Evolutionary conservation across 495 filamentous ascomycete species (phyloP).

Genomic region (Penicillium crystallinum): DNA sequence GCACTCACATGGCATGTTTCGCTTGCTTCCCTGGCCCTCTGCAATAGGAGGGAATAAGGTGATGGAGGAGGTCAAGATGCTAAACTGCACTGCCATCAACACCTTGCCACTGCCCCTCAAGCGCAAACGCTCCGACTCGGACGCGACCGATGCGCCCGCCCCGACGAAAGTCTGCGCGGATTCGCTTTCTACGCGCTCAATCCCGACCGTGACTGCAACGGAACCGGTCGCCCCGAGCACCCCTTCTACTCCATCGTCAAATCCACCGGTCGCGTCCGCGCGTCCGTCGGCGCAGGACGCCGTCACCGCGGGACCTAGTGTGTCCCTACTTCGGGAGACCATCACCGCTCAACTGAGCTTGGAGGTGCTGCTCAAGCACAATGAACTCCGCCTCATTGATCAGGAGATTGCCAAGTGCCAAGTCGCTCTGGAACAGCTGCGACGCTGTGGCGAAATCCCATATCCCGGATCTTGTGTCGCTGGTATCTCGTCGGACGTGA

Average conservation of each 20-base stretch:
- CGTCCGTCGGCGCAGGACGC: conserved; percentile 18
- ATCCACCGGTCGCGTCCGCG: conserved; percentile 8
- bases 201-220: conserved; percentile 3
- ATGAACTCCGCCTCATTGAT: conserved; percentile 88
- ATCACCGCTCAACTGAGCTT: conserved; percentile 83
- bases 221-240: not conserved
- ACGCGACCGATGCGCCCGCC: conserved; percentile 30
- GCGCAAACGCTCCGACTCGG: conserved; percentile 48
- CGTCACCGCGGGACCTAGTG: conserved; percentile 21
- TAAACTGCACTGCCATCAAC: conserved; percentile 26
- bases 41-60: conserved; percentile 52
- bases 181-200: conserved; percentile 7
- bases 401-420: conserved; percentile 96
- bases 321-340: conserved; percentile 54
- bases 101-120: conserved; percentile 45
- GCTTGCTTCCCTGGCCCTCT: conserved; percentile 51
- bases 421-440: conserved; percentile 88
- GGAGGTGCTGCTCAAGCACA: conserved; percentile 90
- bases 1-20: conserved; percentile 55
- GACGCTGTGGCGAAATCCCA: conserved; percentile 84
- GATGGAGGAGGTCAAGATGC: conserved; percentile 45
- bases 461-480: conserved; percentile 66
- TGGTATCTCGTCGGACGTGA: conserved; percentile 58
- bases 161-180: conserved; percentile 31
- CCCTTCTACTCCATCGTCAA: conserved; percentile 7